phyloP scores from a whole-genome alignment of 2,329 filamentous ascomycete genomes.

The Sclerotinia spermophila region DNA sequence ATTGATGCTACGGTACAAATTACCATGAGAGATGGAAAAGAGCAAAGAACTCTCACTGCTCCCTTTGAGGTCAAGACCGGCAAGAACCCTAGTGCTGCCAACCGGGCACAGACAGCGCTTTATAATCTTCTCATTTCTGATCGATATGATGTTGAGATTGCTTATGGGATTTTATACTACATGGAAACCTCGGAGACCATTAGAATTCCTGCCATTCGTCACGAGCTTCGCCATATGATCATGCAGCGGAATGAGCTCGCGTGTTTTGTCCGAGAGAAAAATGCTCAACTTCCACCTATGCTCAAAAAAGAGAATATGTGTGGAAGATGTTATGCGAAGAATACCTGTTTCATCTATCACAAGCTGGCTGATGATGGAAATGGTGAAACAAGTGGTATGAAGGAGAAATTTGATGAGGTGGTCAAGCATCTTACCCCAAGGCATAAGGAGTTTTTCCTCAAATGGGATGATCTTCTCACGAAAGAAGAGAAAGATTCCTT shows the following conservation, averaged over 20 bases:
- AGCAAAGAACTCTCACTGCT: slow-evolving; percentile 69
- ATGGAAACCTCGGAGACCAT: slow-evolving; percentile 85
- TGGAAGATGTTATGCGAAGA: slow-evolving; percentile 84
- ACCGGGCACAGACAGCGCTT: slow-evolving; percentile 89
- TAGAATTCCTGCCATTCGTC: slow-evolving; percentile 77
- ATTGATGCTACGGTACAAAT: slow-evolving; percentile 96
- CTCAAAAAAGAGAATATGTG: slow-evolving; percentile 78
- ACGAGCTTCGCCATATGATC: slow-evolving; percentile 93
- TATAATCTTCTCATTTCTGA: slow-evolving; percentile 92
- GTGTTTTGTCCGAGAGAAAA: slow-evolving; percentile 76
- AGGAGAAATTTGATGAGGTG: slow-evolving; percentile 76
- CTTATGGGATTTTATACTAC: slow-evolving; percentile 90
- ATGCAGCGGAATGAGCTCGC: slow-evolving; percentile 91
- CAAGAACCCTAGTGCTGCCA: slow-evolving; percentile 73
- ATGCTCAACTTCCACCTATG: slow-evolving; percentile 79
- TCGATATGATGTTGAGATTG: slow-evolving; percentile 88
- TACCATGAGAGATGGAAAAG: slow-evolving; percentile 67
- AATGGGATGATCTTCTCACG: slow-evolving; percentile 90
- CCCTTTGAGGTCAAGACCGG: slow-evolving; percentile 97
- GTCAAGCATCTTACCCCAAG: slow-evolving; percentile 70
- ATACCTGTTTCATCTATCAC: slow-evolving; percentile 89
- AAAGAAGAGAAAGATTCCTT: slow-evolving; percentile 91
- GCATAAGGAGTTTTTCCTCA: slow-evolving; percentile 82
- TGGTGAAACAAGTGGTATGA: slow-evolving; percentile 75
- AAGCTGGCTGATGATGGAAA: slow-evolving; percentile 82